Conservation (phyloP, 2,329 filamentous ascomycete species). For the Fusarium sp. region DNA sequence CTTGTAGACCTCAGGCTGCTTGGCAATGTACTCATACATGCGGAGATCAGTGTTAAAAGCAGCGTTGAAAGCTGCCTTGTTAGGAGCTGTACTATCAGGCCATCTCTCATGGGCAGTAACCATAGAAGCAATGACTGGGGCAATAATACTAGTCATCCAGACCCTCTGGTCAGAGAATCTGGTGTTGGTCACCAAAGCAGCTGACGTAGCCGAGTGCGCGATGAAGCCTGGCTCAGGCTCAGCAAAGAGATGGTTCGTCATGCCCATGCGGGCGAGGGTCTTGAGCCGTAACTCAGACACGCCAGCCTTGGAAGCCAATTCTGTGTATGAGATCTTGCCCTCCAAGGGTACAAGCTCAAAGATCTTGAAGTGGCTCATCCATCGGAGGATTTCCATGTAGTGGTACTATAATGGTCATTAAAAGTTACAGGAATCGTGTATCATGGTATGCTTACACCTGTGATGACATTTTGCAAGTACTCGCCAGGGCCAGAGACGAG, state of each 20-base stretch:
- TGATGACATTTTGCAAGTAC: conserved; percentile 1
- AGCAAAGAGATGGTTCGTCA: neutral
- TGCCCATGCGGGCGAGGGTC: neutral
- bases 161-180: neutral
- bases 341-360: neutral
- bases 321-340: neutral
- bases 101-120: neutral
- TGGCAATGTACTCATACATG: conserved; percentile 1
- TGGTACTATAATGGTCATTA: neutral
- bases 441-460: neutral
- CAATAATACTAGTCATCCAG: neutral
- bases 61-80: neutral
- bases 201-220: neutral
- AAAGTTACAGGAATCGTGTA: accelerated
- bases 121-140: neutral
- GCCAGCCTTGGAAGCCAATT: neutral
- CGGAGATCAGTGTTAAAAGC: neutral
- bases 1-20: neutral
- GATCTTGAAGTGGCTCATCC: conserved; percentile 9
- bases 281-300: neutral
- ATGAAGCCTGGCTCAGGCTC: neutral
- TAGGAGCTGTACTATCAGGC: neutral
- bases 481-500: neutral
- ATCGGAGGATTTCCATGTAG: conserved; percentile 2
- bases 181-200: neutral